Conservation (phyloP, 805 yeast genomes). For the Candida lessepsii region DNA sequence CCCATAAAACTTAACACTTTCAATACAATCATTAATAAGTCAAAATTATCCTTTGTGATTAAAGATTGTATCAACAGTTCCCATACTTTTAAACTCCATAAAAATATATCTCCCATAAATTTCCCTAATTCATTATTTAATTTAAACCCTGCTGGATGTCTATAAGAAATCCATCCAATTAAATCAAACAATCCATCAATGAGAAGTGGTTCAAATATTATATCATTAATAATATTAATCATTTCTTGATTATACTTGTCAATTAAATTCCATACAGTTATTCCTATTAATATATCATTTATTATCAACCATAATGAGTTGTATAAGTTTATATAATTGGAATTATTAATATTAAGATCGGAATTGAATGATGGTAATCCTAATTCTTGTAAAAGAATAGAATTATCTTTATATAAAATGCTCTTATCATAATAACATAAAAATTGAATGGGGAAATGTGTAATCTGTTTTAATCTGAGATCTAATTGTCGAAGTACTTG, state of each 20-base stretch:
- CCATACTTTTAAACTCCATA: slow-evolving; percentile 84
- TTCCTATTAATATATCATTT: slow-evolving; percentile 80
- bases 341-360: slow-evolving; percentile 39
- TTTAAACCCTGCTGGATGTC: slow-evolving; percentile 92
- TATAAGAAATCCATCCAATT: slow-evolving; percentile 68
- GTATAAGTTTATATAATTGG: slow-evolving; percentile 71
- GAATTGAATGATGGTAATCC: slow-evolving; percentile 35
- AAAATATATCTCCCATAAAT: slow-evolving; percentile 80
- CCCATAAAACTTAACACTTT: slow-evolving; percentile 32
- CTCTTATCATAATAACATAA: slow-evolving; percentile 49
- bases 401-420: slow-evolving; percentile 34
- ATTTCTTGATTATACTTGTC: slow-evolving; percentile 31
- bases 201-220: slow-evolving; percentile 37
- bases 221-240: slow-evolving; percentile 22
- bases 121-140: slow-evolving; percentile 80
- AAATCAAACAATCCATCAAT: slow-evolving; percentile 46
- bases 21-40: slow-evolving; percentile 3
- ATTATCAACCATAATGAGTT: slow-evolving; percentile 85
- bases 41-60: neutral
- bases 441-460: slow-evolving; percentile 79
- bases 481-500: slow-evolving; percentile 78
- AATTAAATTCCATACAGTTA: slow-evolving; percentile 48
- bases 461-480: slow-evolving; percentile 69
- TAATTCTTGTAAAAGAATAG: slow-evolving; percentile 44
- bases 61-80: slow-evolving; percentile 14